Evolutionary conservation across 2,329 filamentous ascomycete genomes (phyloP).

Genomic region (Calonectria multiphialidica): DNA sequence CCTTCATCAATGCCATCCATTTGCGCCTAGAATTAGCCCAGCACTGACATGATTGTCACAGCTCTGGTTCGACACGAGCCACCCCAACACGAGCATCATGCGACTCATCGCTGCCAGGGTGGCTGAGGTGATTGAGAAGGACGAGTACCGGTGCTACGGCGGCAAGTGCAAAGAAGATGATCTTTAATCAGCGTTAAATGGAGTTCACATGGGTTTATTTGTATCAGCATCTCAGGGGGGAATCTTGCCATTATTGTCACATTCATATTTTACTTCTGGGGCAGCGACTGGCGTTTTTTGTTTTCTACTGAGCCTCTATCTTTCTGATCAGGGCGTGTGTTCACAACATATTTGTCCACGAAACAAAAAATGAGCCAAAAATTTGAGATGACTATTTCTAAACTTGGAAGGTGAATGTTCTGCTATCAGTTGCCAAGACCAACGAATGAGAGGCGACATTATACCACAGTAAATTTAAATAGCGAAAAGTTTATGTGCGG

Average conservation of each 20-base stretch:
- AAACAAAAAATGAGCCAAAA: neutral
- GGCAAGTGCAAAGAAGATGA: neutral
- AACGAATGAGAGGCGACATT: no score
- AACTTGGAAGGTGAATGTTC: no score
- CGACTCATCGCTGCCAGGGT: neutral
- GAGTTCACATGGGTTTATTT: neutral
- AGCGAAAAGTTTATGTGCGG: no score
- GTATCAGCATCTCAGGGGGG: neutral
- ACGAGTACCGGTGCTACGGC: neutral
- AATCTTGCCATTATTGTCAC: no score
- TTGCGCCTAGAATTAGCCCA: no score
- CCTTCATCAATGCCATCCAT: no score
- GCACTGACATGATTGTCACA: neutral
- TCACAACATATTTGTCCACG: neutral
- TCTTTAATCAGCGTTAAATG: neutral
- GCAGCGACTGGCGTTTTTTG: neutral
- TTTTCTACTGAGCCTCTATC: neutral
- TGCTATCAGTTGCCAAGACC: no score
- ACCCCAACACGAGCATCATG: constrained; percentile 8
- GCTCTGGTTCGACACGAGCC: constrained; percentile 4
- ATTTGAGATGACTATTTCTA: neutral
- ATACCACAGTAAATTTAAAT: no score
- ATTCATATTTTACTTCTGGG: neutral
- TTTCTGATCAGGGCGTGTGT: neutral
- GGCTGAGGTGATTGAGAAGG: neutral